Evolutionary conservation across 208 protist genomes (phyloP).

Genomic region (Leishmania mexicana): DNA sequence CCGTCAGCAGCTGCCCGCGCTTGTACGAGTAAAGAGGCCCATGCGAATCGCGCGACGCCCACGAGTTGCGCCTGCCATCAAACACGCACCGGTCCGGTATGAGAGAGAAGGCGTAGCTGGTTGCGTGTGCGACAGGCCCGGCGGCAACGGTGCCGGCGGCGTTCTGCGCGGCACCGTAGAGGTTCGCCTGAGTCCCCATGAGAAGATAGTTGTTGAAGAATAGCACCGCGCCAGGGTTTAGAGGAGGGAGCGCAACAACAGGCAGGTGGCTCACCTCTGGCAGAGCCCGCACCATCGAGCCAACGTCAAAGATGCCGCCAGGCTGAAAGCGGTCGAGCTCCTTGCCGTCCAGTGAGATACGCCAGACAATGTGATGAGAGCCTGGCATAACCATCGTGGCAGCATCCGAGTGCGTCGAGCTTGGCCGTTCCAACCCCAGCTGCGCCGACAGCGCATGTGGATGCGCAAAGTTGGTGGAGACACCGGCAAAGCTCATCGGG

Average conservation of each 20-base stretch:
- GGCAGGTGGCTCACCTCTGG: conserved; percentile 44
- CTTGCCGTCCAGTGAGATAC: conserved; percentile 56
- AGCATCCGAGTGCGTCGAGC: conserved; percentile 1
- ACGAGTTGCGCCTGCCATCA: conserved; percentile 71
- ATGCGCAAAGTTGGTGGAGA: conserved; percentile 29
- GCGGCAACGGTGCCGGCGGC: conserved; percentile 5
- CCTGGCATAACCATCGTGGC: conserved; percentile 56
- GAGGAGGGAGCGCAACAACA: conserved; percentile 45
- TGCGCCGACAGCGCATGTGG: conserved; percentile 50
- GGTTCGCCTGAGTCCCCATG: conserved; percentile 38
- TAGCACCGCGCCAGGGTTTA: conserved; percentile 56
- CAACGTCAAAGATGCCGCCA: conserved; percentile 67
- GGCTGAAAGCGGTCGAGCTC: conserved; percentile 58
- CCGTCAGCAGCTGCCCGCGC: conserved; percentile 62
- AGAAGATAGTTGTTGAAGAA: conserved; percentile 71
- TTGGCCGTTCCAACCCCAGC: conserved; percentile 37
- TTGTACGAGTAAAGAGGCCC: conserved; percentile 68
- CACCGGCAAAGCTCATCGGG: conserved; percentile 46
- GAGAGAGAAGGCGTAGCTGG: conserved; percentile 59
- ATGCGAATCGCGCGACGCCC: conserved; percentile 67
- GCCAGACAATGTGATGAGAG: conserved; percentile 68
- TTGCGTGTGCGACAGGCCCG: conserved; percentile 30
- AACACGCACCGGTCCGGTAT: conserved; percentile 81
- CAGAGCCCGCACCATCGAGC: conserved; percentile 55
- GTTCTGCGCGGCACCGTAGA: conserved; percentile 35